These are phyloP conservation scores for Salix purpurea DNA, from an alignment of 345 rosid genomes.

Conservation along the genomic window DNA sequence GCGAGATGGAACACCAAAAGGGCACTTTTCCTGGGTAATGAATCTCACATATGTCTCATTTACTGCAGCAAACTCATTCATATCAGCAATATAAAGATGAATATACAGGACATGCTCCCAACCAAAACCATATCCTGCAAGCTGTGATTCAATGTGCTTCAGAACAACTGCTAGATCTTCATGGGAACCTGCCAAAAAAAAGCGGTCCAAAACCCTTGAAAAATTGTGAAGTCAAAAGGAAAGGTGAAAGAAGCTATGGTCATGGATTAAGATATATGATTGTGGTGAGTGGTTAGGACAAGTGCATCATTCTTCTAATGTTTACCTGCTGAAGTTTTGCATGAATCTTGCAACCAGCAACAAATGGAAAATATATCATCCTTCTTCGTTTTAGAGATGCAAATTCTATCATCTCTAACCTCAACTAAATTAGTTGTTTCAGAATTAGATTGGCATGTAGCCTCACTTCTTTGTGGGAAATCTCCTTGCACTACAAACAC, in stretches of 20 bases:
- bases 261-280: conserved; percentile 1
- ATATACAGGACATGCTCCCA: conserved; percentile 86
- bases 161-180: conserved; percentile 67
- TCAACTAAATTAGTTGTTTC: conserved; percentile 35
- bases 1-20: conserved; percentile 96
- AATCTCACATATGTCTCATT: conserved; percentile 82
- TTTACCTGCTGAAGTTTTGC: conserved; percentile 57
- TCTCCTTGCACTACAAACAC: conserved; percentile 69
- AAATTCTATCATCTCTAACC: conserved; percentile 36
- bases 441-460: conserved; percentile 24
- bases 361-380: conserved; percentile 58
- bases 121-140: conserved; percentile 44
- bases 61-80: conserved; percentile 70
- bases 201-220: conserved; percentile 1
- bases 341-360: conserved; percentile 71
- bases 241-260: not conserved
- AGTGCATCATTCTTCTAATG: not conserved
- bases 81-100: conserved; percentile 85
- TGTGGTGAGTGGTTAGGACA: not conserved
- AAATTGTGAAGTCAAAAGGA: conserved; percentile 4
- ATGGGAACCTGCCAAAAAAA: conserved; percentile 47
- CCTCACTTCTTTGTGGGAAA: conserved; percentile 27
- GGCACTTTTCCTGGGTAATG: conserved; percentile 85
- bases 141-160: conserved; percentile 54
- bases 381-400: conserved; percentile 49